Percentiles rank a stretch among this genome's conserved stretches.
Evolutionary conservation across 805 yeast species (phyloP).

Genomic region (Spathaspora sp.): DNA sequence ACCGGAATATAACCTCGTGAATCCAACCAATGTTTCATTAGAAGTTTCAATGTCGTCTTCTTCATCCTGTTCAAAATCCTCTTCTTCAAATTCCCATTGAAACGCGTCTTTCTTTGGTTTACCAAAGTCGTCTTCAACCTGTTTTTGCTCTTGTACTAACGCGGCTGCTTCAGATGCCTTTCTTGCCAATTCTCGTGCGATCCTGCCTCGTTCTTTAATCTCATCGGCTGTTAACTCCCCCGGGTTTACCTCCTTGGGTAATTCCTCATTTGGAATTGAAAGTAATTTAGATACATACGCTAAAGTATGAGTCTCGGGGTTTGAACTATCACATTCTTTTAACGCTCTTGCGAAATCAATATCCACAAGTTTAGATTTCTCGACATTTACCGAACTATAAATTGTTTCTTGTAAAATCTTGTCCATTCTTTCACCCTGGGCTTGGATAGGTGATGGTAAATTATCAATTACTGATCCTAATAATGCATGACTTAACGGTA

Average conservation of each 20-base stretch:
- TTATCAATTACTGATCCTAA: constrained; percentile 79
- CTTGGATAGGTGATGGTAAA: constrained; percentile 75
- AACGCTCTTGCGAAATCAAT: constrained; percentile 50
- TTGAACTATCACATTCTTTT: constrained; percentile 60
- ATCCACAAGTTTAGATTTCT: constrained; percentile 41
- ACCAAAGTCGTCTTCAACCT: constrained; percentile 19
- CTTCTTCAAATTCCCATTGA: constrained; percentile 49
- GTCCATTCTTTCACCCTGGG: constrained; percentile 73
- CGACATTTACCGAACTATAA: constrained; percentile 45
- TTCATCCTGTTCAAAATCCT: constrained; percentile 30
- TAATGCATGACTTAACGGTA: constrained; percentile 86
- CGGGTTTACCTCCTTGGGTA: constrained; percentile 53
- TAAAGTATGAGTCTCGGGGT: constrained; percentile 47
- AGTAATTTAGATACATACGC: constrained; percentile 90
- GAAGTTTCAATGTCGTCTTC: constrained; percentile 41
- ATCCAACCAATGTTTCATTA: constrained; percentile 76
- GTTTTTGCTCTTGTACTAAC: constrained; percentile 20
- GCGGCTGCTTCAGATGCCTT: constrained; percentile 57
- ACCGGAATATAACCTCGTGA: constrained; percentile 88
- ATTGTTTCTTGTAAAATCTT: constrained; percentile 48
- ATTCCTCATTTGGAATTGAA: constrained; percentile 76
- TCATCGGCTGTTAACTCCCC: constrained; percentile 49
- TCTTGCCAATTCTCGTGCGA: constrained; percentile 63
- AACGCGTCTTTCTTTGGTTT: constrained; percentile 30
- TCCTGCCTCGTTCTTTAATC: constrained; percentile 56